Conservation (phyloP, 2,329 filamentous ascomycete species). For the Xylariaceae sp. region DNA sequence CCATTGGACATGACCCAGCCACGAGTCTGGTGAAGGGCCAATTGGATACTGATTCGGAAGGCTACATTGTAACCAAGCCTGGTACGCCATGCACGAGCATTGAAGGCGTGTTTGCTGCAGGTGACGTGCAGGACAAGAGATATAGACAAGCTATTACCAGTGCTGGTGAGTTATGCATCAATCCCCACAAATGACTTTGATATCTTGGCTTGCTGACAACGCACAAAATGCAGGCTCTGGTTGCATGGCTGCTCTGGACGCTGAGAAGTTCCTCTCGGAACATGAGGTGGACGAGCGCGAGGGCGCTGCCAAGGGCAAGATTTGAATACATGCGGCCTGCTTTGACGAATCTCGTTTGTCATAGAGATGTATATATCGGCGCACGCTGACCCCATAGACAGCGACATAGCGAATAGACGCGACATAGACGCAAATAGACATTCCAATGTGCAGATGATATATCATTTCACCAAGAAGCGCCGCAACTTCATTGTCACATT, state of each 20-base stretch:
- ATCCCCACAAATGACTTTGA: no score
- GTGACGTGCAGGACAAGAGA: conserved; percentile 97
- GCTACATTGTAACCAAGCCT: conserved; percentile 84
- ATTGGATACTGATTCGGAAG: conserved; percentile 81
- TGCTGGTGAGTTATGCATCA: conserved; percentile 66
- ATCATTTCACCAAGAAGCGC: background rate
- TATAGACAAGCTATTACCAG: conserved; percentile 98
- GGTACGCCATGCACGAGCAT: conserved; percentile 82
- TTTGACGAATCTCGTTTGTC: background rate
- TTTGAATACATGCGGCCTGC: conserved; percentile 10
- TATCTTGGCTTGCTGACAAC: no score
- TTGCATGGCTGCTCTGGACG: conserved; percentile 92
- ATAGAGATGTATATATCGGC: background rate
- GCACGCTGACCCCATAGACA: background rate
- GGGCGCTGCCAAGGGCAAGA: conserved; percentile 27
- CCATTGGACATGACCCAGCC: conserved; percentile 93
- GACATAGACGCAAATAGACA: background rate
- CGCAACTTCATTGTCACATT: no score
- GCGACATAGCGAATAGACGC: background rate
- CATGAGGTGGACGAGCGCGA: conserved; percentile 51
- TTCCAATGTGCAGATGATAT: background rate
- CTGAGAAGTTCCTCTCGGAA: conserved; percentile 88
- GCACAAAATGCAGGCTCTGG: conserved; percentile 79
- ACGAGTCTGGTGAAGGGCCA: conserved; percentile 88
- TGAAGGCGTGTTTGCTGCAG: conserved; percentile 90